Base-by-base conservation (phyloP, 1,284 basidiomycete species). In the Ceratobasidium papillatum region DNA sequence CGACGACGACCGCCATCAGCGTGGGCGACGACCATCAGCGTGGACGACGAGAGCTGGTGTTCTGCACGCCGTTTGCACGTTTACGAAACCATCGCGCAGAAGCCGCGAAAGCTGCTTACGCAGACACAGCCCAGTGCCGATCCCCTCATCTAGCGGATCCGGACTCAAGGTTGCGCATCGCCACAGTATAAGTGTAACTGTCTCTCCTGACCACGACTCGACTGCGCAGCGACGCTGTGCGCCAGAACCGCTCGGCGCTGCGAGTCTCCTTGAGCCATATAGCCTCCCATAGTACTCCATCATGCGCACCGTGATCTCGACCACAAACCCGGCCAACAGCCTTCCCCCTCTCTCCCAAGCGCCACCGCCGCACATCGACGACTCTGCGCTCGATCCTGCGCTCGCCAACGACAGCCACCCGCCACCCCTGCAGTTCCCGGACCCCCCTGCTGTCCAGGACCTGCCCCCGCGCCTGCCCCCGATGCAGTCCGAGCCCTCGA, bases 141-240 rank as follows among this genome's bases (percentile, higher is more conserved):
- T n/a, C n/a, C n/a, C n/a, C n/a, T n/a, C n/a, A n/a, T n/a, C n/a
- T n/a, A n/a, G n/a, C n/a, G n/a, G n/a, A n/a, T n/a, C n/a, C n/a
- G n/a, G n/a, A n/a, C n/a, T n/a, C n/a, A n/a, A n/a, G n/a, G n/a
- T n/a, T n/a, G n/a, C n/a, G n/a, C n/a, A n/a, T n/a, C n/a, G n/a
- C n/a, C n/a, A n/a, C n/a, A n/a, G n/a, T n/a, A n/a, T n/a, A n/a
- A n/a, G n/a, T n/a, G n/a, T n/a, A n/a, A n/a, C n/a, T n/a, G n/a
- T n/a, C 19, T 47, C 45, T 19, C 45, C 45, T 47, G 9, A 41
- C 3, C 25, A 56, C 19, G 7, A 30, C 52, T 22, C n/a, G n/a
- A 47, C 8, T 64, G 36, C 89, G 85, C 75, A 84, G 81, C 45
- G 8, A 3, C 5, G 3, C 76, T 84, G 84, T 71, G 79, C 83